Percentiles rank a stretch among this genome's conserved stretches.
phyloP scores from a whole-genome alignment of 495 filamentous ascomycete species.

The Hypoxylon subgilvum region DNA sequence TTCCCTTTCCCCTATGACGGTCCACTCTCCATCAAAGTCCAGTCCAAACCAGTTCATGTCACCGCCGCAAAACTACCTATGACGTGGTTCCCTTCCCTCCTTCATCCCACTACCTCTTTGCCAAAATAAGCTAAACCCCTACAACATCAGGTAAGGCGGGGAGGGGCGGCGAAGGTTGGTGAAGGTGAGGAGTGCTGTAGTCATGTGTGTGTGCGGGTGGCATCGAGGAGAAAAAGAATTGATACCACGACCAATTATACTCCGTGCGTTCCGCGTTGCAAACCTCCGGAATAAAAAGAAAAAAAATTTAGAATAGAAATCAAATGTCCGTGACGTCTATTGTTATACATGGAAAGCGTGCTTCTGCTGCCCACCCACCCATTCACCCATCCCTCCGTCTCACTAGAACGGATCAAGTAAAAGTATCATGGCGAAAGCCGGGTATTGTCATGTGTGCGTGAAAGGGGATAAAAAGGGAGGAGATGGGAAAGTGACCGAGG shows the following conservation, averaged over 20 bases:
- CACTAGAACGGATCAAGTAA: conserved; percentile 18
- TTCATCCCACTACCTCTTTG: neutral
- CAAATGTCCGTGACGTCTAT: conserved; percentile 3
- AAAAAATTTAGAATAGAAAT: too few species aligned
- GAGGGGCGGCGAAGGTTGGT: neutral
- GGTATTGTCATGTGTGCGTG: conserved; percentile 29
- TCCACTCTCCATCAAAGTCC: too few species aligned
- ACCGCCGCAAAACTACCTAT: too few species aligned
- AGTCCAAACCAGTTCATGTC: too few species aligned
- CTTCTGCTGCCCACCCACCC: conserved; percentile 2
- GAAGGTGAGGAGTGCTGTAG: neutral
- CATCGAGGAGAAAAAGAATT: neutral
- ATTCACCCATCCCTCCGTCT: conserved; percentile 17
- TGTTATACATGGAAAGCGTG: conserved; percentile 25
- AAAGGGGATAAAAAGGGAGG: conserved; percentile 6
- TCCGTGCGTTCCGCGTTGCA: conserved; percentile 24
- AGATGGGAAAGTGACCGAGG: neutral
- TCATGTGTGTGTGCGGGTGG: too few species aligned
- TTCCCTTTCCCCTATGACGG: too few species aligned
- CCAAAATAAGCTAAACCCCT: too few species aligned
- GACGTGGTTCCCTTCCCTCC: neutral
- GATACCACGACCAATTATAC: conserved; percentile 24
- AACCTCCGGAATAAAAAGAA: conserved; percentile 9
- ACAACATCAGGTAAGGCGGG: too few species aligned
- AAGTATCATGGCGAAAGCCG: conserved; percentile 33